Base-by-base conservation (phyloP, 192 early-diverging fungal genomes). In the Umbelopsis isabellina region DNA sequence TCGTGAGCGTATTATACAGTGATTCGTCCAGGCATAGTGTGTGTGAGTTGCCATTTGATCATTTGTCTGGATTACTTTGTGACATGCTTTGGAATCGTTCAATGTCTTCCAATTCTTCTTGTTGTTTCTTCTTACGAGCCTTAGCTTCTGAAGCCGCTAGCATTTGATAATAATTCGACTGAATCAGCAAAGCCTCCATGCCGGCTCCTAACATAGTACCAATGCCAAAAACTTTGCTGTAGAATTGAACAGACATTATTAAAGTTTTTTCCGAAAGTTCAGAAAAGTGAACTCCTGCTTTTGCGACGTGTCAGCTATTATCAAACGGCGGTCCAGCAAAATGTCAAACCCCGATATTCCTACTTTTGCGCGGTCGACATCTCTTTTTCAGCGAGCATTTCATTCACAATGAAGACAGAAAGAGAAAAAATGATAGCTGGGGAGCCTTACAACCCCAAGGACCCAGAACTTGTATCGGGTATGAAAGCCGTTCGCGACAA, bases 361-460 rank as follows among this genome's bases (percentile, higher is more conserved):
- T 4, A 41, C 37, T 41, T 23, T n/a, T 3, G 8, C n/a, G 23
- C 51, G 49, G 49, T 23, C 27, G 5, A 23, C 27, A 6, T 25
- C 30, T n/a, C 33, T 61, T 61, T 25, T 33, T 18, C 13, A 1
- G 18, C 15, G 3, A 16, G 21, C n/a, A 53, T 35, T 35, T 35
- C 30, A 61, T 13, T 35, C 55, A 61, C 55, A 25, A 61, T 61
- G 55, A 30, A 61, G 16, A 74, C 87, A 13, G 86, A 89, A 72
- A 80, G 89, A 51, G 73, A 84, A 46, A 90, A 84, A 75, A 90
- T 92, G 91, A 76, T 91, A 37, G 77, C 76, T 33, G 87, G 91
- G 10, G 79, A 91, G 71, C 65, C 70, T 2, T 92, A 93, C 73
- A 30, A 66, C 49, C 83, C 81, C 37, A 49, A n/a, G 52, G 91